A percentile compares a stretch with the other conserved stretches of the same genome.
Conservation (phyloP, 768 basidiomycete species). For the Amanita exitialis region DNA sequence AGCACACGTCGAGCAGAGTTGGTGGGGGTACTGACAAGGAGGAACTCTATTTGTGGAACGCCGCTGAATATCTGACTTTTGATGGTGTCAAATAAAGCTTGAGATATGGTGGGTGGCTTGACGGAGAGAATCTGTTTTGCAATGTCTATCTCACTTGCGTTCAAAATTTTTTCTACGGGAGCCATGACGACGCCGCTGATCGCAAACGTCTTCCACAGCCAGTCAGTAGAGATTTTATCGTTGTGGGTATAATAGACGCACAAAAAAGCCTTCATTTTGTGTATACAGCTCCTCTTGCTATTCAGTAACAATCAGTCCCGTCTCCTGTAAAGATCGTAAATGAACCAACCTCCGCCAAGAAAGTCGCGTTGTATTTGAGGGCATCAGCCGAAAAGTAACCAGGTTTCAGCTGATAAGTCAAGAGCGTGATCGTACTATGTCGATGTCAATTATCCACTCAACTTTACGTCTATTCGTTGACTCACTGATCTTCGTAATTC, state of each 20-base stretch:
- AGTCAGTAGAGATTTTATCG: background rate
- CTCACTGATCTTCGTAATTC: constrained; percentile 25
- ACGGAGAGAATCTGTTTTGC: constrained; percentile 14
- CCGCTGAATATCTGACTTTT: constrained; percentile 16
- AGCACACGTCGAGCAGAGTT: background rate
- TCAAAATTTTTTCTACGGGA: constrained; percentile 18
- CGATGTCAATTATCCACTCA: background rate
- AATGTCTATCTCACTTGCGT: constrained; percentile 11
- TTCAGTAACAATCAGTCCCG: background rate
- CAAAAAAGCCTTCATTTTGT: constrained; percentile 19
- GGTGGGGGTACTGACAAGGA: constrained; percentile 14
- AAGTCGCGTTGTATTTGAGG: constrained; percentile 16
- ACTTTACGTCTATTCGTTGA: background rate
- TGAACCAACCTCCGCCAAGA: constrained; percentile 16
- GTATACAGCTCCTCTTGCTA: constrained; percentile 20
- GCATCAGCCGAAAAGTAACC: constrained; percentile 21
- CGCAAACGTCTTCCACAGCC: constrained; percentile 16
- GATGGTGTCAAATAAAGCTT: constrained; percentile 18
- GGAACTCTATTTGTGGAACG: constrained; percentile 20
- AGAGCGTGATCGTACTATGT: constrained; percentile 17
- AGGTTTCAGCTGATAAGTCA: constrained; percentile 20
- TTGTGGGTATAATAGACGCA: constrained; percentile 7
- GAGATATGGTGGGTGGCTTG: constrained; percentile 19
- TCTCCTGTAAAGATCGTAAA: background rate
- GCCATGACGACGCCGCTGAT: constrained; percentile 18